phyloP scores from a whole-genome alignment of 805 yeast genomes.

The Jamesozyma spencerorum region DNA sequence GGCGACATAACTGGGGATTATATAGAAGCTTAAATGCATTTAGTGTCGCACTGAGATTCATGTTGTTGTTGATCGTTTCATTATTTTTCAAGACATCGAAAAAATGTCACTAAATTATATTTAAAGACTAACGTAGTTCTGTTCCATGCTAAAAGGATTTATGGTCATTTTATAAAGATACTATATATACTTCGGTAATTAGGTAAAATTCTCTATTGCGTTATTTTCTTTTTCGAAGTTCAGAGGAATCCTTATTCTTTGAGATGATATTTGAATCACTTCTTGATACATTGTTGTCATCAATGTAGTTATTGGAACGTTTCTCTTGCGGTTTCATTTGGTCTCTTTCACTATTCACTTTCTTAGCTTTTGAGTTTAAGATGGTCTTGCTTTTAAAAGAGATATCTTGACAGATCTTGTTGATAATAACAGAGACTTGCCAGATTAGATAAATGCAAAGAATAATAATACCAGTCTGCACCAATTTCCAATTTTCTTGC shows the following conservation, averaged over 20 bases:
- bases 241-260: not conserved
- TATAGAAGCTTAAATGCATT: slow-evolving; percentile 51
- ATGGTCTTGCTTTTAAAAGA: not conserved
- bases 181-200: no score
- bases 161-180: no score
- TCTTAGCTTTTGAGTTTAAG: not conserved
- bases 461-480: slow-evolving; percentile 15
- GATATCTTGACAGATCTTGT: not conserved
- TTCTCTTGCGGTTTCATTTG: no score
- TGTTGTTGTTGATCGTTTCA: not conserved
- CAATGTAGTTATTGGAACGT: no score
- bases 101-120: not conserved
- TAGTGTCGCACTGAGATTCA: slow-evolving; percentile 72
- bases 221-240: not conserved
- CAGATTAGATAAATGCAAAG: slow-evolving; percentile 12
- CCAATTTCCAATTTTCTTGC: slow-evolving; percentile 13
- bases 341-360: not conserved
- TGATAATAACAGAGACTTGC: slow-evolving; percentile 3
- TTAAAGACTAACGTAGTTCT: no score
- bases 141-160: no score
- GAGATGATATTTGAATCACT: no score
- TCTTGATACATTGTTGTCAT: no score
- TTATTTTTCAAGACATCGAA: not conserved
- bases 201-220: no score
- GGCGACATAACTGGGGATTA: slow-evolving; percentile 62